phyloP scores from a whole-genome alignment of 2,329 filamentous ascomycete genomes.

The Penicillium sp. region DNA sequence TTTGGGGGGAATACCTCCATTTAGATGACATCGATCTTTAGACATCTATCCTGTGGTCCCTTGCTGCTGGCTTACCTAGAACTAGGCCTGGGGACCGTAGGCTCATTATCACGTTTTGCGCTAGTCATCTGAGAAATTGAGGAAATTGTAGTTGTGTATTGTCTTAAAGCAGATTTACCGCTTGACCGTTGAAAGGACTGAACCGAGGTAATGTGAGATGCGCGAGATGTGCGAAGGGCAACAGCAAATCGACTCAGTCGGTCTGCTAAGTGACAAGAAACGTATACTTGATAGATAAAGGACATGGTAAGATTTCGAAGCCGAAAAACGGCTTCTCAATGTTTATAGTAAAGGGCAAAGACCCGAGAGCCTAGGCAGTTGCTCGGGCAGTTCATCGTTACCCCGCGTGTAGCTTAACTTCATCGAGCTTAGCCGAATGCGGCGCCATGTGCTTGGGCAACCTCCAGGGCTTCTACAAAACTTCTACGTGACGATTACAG shows the following conservation, averaged over 20 bases:
- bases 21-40: not conserved
- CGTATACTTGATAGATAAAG: not conserved
- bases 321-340: not conserved
- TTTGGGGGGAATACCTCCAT: not conserved
- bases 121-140: slow-evolving; percentile 20
- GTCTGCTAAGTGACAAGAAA: slow-evolving; percentile 3
- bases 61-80: slow-evolving; percentile 51
- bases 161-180: slow-evolving; percentile 2
- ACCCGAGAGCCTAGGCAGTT: slow-evolving; percentile 26
- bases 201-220: not conserved
- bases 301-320: slow-evolving; percentile 9
- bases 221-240: not conserved
- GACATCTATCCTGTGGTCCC: not conserved
- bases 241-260: not conserved
- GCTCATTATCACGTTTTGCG: slow-evolving; percentile 30
- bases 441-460: slow-evolving; percentile 15
- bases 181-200: not conserved
- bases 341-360: slow-evolving; percentile 16
- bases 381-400: slow-evolving; percentile 23
- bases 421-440: slow-evolving; percentile 18
- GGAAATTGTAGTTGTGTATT: slow-evolving; percentile 13
- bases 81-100: slow-evolving; percentile 59
- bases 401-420: slow-evolving; percentile 23
- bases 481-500: not conserved
- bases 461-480: not conserved